These are phyloP conservation scores for Fraxinus baroniana DNA, from an alignment of 305 asterid genomes.

Conservation along the genomic window DNA sequence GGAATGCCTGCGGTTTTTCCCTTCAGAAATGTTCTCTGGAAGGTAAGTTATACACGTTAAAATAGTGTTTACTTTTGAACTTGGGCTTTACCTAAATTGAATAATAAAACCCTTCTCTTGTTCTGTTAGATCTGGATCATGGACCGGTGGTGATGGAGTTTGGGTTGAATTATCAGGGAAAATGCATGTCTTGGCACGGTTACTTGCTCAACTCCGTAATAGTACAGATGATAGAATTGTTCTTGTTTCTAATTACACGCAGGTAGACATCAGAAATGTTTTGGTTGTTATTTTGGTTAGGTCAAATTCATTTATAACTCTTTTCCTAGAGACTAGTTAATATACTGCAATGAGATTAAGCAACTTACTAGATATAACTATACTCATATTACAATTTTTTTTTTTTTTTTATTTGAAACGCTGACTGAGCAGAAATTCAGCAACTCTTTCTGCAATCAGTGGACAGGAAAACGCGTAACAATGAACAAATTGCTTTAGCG, in stretches of 20 bases:
- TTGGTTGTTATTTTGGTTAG: background rate
- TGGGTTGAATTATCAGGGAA: conserved; percentile 99
- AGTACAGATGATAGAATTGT: conserved; percentile 92
- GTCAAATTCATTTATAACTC: background rate
- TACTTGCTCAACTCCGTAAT: conserved; percentile 86
- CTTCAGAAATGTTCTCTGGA: conserved; percentile 86
- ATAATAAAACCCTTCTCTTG: conserved; percentile 16
- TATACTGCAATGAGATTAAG: background rate
- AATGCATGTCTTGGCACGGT: conserved; percentile 94
- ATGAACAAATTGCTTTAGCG: background rate
- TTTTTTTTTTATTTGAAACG: background rate
- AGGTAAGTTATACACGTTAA: conserved; percentile 45
- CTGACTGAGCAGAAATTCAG: background rate
- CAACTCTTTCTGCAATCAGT: conserved; percentile 10
- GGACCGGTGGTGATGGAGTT: conserved; percentile 96
- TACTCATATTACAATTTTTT: background rate
- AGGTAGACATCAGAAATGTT: conserved; percentile 43
- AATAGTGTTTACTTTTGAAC: conserved; percentile 1
- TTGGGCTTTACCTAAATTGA: conserved; percentile 18
- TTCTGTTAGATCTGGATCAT: conserved; percentile 77
- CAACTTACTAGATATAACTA: background rate
- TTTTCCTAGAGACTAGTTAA: background rate
- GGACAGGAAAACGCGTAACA: conserved; percentile 9
- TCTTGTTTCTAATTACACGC: conserved; percentile 95
- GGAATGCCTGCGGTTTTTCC: conserved; percentile 87